phyloP scores from a whole-genome alignment of 1,284 basidiomycete species.

The Fomitopsis schrenkii region DNA sequence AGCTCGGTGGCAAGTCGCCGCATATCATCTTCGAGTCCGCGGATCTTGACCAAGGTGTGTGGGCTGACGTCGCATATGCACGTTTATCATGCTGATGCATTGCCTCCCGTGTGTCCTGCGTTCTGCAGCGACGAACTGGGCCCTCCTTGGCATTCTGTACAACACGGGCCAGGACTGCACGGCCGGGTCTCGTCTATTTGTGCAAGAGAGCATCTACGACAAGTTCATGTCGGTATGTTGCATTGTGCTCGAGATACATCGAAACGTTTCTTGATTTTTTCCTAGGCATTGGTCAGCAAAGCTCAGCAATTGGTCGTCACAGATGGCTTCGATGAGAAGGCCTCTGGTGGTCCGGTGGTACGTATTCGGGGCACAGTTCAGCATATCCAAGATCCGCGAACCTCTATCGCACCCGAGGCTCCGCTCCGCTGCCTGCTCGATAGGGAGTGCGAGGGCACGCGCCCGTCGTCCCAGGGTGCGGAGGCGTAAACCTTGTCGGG shows the following conservation, averaged over 20 bases:
- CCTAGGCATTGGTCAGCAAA: slow-evolving; percentile 53
- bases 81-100: background rate
- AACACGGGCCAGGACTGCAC: slow-evolving; percentile 89
- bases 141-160: slow-evolving; percentile 78
- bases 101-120: background rate
- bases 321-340: slow-evolving; percentile 75
- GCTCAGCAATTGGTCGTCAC: slow-evolving; percentile 72
- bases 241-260: background rate
- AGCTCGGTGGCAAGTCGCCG: slow-evolving; percentile 95
- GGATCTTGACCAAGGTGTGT: slow-evolving; percentile 74
- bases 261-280: background rate
- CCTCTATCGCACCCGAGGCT: background rate
- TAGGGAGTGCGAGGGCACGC: background rate
- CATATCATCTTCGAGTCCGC: slow-evolving; percentile 83
- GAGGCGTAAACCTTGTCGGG: background rate
- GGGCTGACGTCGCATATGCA: background rate
- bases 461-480: background rate
- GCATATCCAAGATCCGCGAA: background rate
- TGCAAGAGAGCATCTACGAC: slow-evolving; percentile 83
- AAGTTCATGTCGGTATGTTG: slow-evolving; percentile 55
- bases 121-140: slow-evolving; percentile 73
- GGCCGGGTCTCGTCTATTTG: slow-evolving; percentile 82
- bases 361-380: slow-evolving; percentile 18
- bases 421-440: background rate
- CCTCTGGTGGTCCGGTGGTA: slow-evolving; percentile 79